Evolutionary conservation across 2,329 filamentous ascomycete genomes (phyloP).

Genomic region (Fusarium sp.): DNA sequence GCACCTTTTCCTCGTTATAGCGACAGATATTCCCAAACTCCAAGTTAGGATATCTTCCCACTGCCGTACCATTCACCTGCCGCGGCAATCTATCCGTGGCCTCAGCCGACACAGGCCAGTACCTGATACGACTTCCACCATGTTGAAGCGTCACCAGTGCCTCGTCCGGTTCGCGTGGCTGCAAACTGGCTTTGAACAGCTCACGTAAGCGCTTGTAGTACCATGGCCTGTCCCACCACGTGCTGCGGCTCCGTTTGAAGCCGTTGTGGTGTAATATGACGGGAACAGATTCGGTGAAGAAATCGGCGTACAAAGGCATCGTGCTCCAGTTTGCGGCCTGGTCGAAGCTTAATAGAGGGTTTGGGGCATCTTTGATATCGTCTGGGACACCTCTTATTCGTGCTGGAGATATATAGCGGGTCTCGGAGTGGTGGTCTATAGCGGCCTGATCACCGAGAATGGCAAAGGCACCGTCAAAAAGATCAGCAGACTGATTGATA

Average conservation of each 20-base stretch:
- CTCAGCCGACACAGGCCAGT: slow-evolving; percentile 15
- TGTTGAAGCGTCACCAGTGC: background rate
- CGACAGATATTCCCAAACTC: background rate
- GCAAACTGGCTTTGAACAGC: background rate
- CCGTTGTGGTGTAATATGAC: slow-evolving; percentile 3
- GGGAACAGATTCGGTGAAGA: background rate
- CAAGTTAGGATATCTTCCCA: background rate
- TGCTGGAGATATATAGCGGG: background rate
- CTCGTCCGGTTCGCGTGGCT: background rate
- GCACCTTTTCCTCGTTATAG: background rate
- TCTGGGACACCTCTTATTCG: background rate
- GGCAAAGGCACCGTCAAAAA: slow-evolving; percentile 1
- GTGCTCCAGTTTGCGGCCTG: background rate
- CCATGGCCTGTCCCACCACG: slow-evolving; percentile 19
- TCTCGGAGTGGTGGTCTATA: background rate
- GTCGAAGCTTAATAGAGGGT: background rate
- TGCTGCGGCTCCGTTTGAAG: background rate
- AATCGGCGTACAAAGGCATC: slow-evolving; percentile 7
- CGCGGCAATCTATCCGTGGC: background rate
- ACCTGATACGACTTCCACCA: background rate
- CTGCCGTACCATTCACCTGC: background rate
- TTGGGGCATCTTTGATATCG: background rate
- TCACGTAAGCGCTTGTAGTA: background rate
- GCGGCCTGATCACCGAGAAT: background rate
- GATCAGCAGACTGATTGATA: background rate